Evolutionary conservation across 139 green algal species (phyloP).

Genomic region (Zygnema cylindricum): DNA sequence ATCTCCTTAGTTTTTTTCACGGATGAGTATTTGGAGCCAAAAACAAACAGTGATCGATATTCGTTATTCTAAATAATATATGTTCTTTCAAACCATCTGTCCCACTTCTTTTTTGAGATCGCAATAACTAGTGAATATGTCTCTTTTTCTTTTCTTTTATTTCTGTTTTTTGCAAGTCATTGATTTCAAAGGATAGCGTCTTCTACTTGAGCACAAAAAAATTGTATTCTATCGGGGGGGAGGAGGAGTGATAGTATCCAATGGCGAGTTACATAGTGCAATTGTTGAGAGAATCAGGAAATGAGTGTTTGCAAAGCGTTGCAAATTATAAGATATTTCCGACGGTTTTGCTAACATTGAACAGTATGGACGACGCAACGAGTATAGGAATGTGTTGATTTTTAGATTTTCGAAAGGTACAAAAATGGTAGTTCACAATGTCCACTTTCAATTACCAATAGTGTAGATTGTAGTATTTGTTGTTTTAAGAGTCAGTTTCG

Average conservation of each 20-base stretch:
- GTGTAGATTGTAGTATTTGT: too few relatives aligned
- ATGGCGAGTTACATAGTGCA: constrained; percentile 51
- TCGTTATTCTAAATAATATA: not conserved
- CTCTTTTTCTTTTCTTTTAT: not conserved
- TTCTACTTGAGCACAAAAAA: not conserved
- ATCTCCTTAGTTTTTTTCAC: not conserved
- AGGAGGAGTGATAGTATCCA: constrained; percentile 50
- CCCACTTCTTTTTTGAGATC: not conserved
- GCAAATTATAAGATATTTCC: too few relatives aligned
- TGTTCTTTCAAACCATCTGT: not conserved
- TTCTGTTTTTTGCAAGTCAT: constrained; percentile 37
- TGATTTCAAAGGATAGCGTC: constrained; percentile 33
- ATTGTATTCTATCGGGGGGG: constrained; percentile 24
- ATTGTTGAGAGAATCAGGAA: too few relatives aligned
- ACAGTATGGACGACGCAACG: too few relatives aligned
- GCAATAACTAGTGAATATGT: not conserved
- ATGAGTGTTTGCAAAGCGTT: too few relatives aligned
- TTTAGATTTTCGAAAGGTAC: too few relatives aligned
- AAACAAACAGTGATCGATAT: not conserved
- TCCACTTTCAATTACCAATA: too few relatives aligned
- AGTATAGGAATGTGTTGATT: too few relatives aligned
- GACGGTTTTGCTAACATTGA: too few relatives aligned
- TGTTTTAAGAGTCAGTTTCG: too few relatives aligned
- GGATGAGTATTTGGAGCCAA: not conserved
- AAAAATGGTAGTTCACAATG: too few relatives aligned